These are phyloP conservation scores for Tilletia indica DNA, from an alignment of 1,284 basidiomycete genomes.

Conservation along the genomic window DNA sequence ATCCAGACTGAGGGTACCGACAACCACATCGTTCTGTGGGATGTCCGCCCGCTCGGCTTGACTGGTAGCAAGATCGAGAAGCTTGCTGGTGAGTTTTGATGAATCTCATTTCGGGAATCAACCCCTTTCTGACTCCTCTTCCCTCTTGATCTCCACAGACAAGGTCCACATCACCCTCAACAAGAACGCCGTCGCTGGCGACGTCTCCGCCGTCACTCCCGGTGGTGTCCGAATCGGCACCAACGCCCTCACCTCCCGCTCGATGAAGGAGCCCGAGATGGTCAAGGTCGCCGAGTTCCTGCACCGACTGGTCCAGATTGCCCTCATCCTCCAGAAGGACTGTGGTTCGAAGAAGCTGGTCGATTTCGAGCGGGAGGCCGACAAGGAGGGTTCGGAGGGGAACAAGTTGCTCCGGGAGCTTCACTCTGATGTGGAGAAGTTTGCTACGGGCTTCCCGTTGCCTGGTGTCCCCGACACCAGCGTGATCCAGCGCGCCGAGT, in stretches of 20 bases:
- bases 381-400: conserved; percentile 70
- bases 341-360: conserved; percentile 91
- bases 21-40: conserved; percentile 98
- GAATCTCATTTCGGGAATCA: background rate
- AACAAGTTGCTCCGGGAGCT: conserved; percentile 69
- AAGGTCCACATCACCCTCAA: conserved; percentile 73
- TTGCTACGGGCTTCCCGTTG: conserved; percentile 84
- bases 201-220: conserved; percentile 87
- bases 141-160: conserved; percentile 61
- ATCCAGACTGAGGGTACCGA: conserved; percentile 96
- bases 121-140: background rate
- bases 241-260: conserved; percentile 87
- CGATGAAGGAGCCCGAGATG: conserved; percentile 84
- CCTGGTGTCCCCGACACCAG: conserved; percentile 76
- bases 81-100: conserved; percentile 64
- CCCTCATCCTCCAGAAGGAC: conserved; percentile 71
- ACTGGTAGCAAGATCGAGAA: conserved; percentile 99
- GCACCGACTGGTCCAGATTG: conserved; percentile 52
- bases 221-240: conserved; percentile 97
- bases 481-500: conserved; percentile 38
- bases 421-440: conserved; percentile 71
- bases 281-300: conserved; percentile 78
- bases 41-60: conserved; percentile 87
- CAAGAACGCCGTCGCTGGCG: conserved; percentile 96
- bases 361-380: conserved; percentile 85